Percentiles rank a stretch among this genome's conserved stretches.
Conservation (phyloP, 1,284 basidiomycete species). For the Cutaneotrichosporon daszewskae region DNA sequence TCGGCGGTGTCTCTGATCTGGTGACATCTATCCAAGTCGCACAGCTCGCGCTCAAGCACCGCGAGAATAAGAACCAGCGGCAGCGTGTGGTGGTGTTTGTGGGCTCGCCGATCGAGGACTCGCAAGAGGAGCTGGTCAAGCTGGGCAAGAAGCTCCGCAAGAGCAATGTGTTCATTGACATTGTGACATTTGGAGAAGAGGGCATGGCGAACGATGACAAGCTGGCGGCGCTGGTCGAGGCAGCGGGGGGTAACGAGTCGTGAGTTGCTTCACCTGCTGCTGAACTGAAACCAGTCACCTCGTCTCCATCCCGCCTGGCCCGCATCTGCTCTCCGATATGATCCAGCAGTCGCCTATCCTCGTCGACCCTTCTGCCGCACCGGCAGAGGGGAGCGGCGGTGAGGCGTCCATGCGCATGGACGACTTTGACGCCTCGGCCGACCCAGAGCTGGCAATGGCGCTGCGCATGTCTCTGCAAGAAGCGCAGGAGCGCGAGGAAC, state of each 20-base stretch:
- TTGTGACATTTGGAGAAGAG: slow-evolving; percentile 64
- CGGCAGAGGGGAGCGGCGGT: slow-evolving; percentile 47
- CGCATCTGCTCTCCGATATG: slow-evolving; percentile 75
- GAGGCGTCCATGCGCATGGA: slow-evolving; percentile 59
- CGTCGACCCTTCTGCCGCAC: slow-evolving; percentile 67
- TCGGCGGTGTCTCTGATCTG: slow-evolving; percentile 77
- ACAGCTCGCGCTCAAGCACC: slow-evolving; percentile 92
- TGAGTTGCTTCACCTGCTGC: slow-evolving; percentile 19
- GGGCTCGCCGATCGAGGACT: slow-evolving; percentile 70
- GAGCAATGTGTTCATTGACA: slow-evolving; percentile 95
- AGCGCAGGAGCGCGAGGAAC: slow-evolving; percentile 60
- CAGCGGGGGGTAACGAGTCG: slow-evolving; percentile 43
- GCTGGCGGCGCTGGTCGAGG: slow-evolving; percentile 46
- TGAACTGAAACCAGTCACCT: slow-evolving; percentile 55
- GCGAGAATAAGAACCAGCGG: slow-evolving; percentile 96
- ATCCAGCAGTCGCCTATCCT: slow-evolving; percentile 78
- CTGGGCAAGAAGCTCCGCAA: slow-evolving; percentile 98
- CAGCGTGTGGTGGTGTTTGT: slow-evolving; percentile 93
- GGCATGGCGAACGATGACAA: slow-evolving; percentile 46
- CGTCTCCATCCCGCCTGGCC: slow-evolving; percentile 69
- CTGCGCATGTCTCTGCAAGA: slow-evolving; percentile 97
- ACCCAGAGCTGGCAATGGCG: slow-evolving; percentile 97
- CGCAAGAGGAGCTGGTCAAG: slow-evolving; percentile 71
- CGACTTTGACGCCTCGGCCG: slow-evolving; percentile 79
- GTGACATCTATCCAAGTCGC: slow-evolving; percentile 87